A percentile compares a stretch with the other conserved stretches of the same genome.
Evolutionary conservation across 192 early-diverging fungal species (phyloP).

Genomic region (Thoreauomyces humboldtii): DNA sequence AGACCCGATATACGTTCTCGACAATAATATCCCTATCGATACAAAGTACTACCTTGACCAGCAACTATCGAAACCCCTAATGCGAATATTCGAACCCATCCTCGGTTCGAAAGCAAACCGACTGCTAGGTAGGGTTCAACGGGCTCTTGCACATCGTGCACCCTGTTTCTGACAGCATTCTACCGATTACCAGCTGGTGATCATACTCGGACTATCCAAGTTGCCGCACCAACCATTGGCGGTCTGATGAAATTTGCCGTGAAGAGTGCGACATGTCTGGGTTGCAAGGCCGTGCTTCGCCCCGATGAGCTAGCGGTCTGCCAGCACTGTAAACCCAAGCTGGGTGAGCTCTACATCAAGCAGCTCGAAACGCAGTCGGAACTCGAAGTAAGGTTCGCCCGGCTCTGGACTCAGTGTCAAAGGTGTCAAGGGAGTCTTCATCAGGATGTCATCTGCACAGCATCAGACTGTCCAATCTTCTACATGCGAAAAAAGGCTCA

Average conservation of each 20-base stretch:
- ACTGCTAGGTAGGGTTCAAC: conserved; percentile 60
- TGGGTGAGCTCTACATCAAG: conserved; percentile 76
- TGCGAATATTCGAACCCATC: conserved; percentile 95
- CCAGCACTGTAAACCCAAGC: conserved; percentile 64
- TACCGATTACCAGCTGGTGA: conserved; percentile 39
- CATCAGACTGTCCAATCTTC: conserved; percentile 96
- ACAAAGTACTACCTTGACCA: conserved; percentile 96
- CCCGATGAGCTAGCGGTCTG: conserved; percentile 71
- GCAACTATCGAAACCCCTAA: conserved; percentile 89
- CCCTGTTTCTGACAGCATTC: background rate
- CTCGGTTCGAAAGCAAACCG: conserved; percentile 80
- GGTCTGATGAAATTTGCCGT: conserved; percentile 94
- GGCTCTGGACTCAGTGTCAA: conserved; percentile 98
- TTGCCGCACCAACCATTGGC: conserved; percentile 85
- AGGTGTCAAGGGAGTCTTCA: conserved; percentile 91
- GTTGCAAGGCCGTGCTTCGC: conserved; percentile 72
- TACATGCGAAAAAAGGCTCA: conserved; percentile 97
- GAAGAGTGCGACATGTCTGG: conserved; percentile 86
- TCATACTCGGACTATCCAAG: conserved; percentile 66
- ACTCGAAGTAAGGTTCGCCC: conserved; percentile 73
- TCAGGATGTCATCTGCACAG: conserved; percentile 93
- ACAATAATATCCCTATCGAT: conserved; percentile 97
- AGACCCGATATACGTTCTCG: conserved; percentile 97
- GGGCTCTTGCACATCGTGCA: too few species aligned
- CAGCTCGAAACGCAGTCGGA: conserved; percentile 69